Base-by-base conservation (phyloP, 306 rosid species). In the Prunus campanulata region DNA sequence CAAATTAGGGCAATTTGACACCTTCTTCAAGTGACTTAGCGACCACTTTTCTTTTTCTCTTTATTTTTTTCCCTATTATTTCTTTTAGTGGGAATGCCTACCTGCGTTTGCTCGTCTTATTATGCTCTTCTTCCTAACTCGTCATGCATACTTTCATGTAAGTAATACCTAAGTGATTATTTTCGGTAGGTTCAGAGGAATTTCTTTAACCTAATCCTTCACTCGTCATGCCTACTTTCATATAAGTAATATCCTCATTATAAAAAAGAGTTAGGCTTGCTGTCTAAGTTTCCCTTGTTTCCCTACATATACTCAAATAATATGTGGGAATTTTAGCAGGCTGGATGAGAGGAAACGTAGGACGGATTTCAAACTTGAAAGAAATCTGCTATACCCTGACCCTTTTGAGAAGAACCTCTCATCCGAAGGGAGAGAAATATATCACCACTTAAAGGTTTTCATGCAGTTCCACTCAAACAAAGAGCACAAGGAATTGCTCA, bases 271-370 rank as follows among this genome's bases (percentile, higher is more conserved):
- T 27, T 55, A 27, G 46, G 48, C 72, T 76, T 2, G 64, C 79
- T 35, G 62, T 55, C 15, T 1, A 2, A 4, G 22, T n/a, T 54
- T 52, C 30, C 8, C 25, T 49, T 56, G 59, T 22, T 44, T 4
- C 16, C 50, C 27, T 59, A 59, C 11, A 42, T 59, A 8, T 24
- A 11, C 46, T 25, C 29, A 60, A 52, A 57, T 18, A 14, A 15
- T 32, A n/a, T 46, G 68, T 74, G 74, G 56, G 66, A 81, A 78
- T 35, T 80, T 91, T 79, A 82, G 71, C 92, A 94, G 97, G 88
- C 91, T 94, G 83, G 91, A 94, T 81, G 98, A 88, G 80, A 84
- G 97, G 77, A 91, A 91, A 82, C 87, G 86, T 63, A 90, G 98
- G 74, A 91, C 87, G 86, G 77, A 82, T 27, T 91, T 91, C 71